Percentiles rank a stretch among this genome's conserved stretches.
Conservation (phyloP, 768 basidiomycete genomes). For the Amanita subjunquillea region DNA sequence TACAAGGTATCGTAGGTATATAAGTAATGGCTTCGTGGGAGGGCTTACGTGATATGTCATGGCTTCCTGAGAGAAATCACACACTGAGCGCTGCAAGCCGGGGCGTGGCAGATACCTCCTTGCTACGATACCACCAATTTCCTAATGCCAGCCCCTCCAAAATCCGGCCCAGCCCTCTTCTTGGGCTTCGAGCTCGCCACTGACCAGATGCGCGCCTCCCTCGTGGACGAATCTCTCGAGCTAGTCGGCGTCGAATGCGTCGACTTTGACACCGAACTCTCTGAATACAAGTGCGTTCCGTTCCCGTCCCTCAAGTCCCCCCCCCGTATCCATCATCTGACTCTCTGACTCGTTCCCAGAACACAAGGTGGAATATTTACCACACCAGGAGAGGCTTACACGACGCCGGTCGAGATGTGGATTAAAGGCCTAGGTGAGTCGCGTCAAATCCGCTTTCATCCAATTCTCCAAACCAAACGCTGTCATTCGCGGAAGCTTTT, state of each 20-base stretch:
- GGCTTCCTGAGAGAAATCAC: background rate
- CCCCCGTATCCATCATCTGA: background rate
- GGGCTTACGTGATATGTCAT: background rate
- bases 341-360: slow-evolving; percentile 25
- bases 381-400: slow-evolving; percentile 78
- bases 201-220: slow-evolving; percentile 74
- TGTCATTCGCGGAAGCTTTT: slow-evolving; percentile 46
- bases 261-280: slow-evolving; percentile 72
- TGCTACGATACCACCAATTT: background rate
- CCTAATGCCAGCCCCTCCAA: slow-evolving; percentile 31
- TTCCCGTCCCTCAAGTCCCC: background rate
- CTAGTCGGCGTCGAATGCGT: slow-evolving; percentile 75
- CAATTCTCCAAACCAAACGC: slow-evolving; percentile 5
- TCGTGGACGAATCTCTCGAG: slow-evolving; percentile 77
- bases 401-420: slow-evolving; percentile 88
- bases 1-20: background rate
- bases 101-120: background rate
- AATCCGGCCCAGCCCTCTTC: slow-evolving; percentile 48
- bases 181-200: slow-evolving; percentile 80
- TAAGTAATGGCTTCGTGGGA: background rate
- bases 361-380: slow-evolving; percentile 84
- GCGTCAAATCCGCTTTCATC: background rate
- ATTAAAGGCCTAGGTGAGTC: slow-evolving; percentile 72
- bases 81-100: background rate
- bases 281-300: slow-evolving; percentile 69